phyloP scores from a whole-genome alignment of 2,329 filamentous ascomycete species.

The Xylariaceae sp. region DNA sequence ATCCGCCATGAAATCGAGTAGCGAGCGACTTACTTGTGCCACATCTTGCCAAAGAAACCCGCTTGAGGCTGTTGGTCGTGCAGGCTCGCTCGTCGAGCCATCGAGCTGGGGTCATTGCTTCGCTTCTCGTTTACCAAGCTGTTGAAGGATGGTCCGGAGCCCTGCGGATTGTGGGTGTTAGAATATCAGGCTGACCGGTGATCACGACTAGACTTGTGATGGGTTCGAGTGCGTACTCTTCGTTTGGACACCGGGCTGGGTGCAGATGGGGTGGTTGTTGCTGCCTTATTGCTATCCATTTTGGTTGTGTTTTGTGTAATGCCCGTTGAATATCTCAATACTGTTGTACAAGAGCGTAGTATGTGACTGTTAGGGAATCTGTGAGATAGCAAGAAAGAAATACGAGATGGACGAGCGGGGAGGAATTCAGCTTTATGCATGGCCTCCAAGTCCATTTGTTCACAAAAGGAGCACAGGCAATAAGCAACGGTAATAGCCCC shows the following conservation, averaged over 20 bases:
- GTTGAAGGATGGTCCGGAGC: conserved; percentile 55
- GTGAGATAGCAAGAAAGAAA: neutral
- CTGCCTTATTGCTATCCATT: conserved; percentile 30
- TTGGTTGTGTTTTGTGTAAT: conserved; percentile 9
- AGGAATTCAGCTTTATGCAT: neutral
- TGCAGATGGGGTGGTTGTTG: conserved; percentile 6
- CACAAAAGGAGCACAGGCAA: neutral
- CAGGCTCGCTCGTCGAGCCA: conserved; percentile 57
- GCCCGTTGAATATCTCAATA: neutral
- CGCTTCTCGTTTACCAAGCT: conserved; percentile 56
- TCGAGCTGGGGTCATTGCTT: conserved; percentile 42
- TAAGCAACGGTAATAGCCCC: neutral
- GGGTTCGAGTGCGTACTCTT: conserved; percentile 25
- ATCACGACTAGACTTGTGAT: neutral
- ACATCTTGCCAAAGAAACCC: conserved; percentile 58
- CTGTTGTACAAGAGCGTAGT: neutral
- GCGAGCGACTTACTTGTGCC: conserved; percentile 53
- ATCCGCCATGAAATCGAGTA: neutral
- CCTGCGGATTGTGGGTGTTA: conserved; percentile 35
- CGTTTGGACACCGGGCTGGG: conserved; percentile 22
- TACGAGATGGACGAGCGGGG: neutral
- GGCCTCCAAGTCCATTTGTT: neutral
- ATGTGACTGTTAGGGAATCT: neutral
- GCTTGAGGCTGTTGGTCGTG: conserved; percentile 54
- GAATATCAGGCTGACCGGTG: neutral